phyloP scores from a whole-genome alignment of 345 rosid species.

The Streptanthus diversifolius region DNA sequence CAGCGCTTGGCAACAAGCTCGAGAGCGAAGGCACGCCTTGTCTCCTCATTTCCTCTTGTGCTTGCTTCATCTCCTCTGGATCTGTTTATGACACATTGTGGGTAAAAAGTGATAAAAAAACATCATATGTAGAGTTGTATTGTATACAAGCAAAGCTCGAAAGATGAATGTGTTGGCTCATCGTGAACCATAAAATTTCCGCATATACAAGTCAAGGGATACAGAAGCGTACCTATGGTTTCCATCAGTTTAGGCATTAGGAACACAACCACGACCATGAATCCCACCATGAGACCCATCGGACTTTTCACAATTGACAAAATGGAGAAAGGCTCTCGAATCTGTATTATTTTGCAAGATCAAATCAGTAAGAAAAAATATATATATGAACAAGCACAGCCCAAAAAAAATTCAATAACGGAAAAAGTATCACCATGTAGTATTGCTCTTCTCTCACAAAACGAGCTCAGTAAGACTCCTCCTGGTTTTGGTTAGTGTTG shows the following conservation, averaged over 20 bases:
- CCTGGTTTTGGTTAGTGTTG: constrained; percentile 88
- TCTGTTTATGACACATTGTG: constrained; percentile 45
- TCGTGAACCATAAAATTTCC: background rate
- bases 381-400: constrained; percentile 7
- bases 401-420: constrained; percentile 6
- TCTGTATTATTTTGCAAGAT: constrained; percentile 41
- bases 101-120: background rate
- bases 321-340: constrained; percentile 82
- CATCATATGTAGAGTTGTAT: background rate
- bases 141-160: background rate
- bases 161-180: constrained; percentile 1
- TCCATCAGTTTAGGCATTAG: constrained; percentile 94
- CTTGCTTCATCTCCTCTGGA: constrained; percentile 89
- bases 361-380: background rate
- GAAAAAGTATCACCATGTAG: constrained; percentile 63
- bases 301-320: constrained; percentile 89
- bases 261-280: constrained; percentile 88
- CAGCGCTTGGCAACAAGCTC: constrained; percentile 54
- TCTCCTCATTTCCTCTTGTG: constrained; percentile 93
- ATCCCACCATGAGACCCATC: constrained; percentile 98
- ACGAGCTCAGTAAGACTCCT: constrained; percentile 80
- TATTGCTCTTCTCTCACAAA: constrained; percentile 72
- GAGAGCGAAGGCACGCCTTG: constrained; percentile 93
- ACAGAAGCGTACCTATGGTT: constrained; percentile 64
- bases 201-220: background rate